A percentile compares a stretch with the other conserved stretches of the same genome.
Evolutionary conservation across 495 filamentous ascomycete genomes (phyloP).

Genomic region (Aspergillus asperescens): DNA sequence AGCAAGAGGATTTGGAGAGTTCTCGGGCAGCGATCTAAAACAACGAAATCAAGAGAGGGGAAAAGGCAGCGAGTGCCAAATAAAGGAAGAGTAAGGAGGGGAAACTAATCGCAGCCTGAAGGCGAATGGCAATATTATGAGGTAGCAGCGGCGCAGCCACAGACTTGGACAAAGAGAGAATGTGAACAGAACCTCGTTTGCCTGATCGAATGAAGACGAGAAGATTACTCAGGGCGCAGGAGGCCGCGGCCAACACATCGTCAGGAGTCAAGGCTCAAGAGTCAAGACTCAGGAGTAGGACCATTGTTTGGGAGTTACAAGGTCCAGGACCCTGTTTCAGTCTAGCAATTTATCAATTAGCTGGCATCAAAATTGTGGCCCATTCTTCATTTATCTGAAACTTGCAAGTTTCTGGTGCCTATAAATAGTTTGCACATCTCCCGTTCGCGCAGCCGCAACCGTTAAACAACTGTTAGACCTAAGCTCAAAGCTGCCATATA

Average conservation of each 20-base stretch:
- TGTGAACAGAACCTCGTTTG: conserved; percentile 2
- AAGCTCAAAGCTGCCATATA: too few species aligned
- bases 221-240: background rate
- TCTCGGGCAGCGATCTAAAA: background rate
- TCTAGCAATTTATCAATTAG: conserved; percentile 5
- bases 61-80: background rate
- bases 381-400: background rate
- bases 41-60: background rate
- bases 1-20: conserved; percentile 2
- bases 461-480: too few species aligned
- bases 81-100: background rate
- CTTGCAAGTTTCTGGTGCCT: background rate
- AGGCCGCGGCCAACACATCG: conserved; percentile 7
- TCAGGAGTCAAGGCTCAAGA: too few species aligned
- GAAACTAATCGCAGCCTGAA: conserved; percentile 1
- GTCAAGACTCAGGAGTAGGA: too few species aligned
- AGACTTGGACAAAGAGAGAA: background rate
- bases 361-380: background rate
- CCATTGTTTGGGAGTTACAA: background rate
- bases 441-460: background rate
- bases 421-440: conserved; percentile 3
- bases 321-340: conserved; percentile 18
- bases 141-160: conserved; percentile 11
- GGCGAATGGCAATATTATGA: conserved; percentile 1
- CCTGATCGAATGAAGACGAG: background rate